A percentile compares a stretch with the other conserved stretches of the same genome.
phyloP scores from a whole-genome alignment of 2,329 filamentous ascomycete genomes.

The Phyllachora maydis region DNA sequence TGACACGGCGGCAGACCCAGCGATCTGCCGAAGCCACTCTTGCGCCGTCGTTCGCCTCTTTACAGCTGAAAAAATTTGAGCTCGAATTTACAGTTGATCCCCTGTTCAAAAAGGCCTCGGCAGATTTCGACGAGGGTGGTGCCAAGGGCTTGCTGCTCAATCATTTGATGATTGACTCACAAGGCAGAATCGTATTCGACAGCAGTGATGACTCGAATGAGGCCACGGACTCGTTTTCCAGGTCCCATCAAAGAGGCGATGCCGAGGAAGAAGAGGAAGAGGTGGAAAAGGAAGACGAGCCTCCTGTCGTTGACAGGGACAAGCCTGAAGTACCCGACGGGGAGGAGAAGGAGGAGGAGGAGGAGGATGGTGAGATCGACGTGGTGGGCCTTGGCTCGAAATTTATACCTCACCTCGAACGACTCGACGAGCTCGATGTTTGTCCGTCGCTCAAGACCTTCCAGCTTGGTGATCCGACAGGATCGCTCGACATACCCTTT shows the following conservation, averaged over 20 bases:
- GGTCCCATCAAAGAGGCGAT: constrained; percentile 15
- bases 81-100: constrained; percentile 93
- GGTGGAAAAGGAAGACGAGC: no score
- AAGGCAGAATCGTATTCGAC: constrained; percentile 91
- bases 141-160: constrained; percentile 90
- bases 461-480: constrained; percentile 70
- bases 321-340: no score
- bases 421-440: constrained; percentile 70
- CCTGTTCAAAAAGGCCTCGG: constrained; percentile 96
- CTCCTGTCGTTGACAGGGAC: constrained; percentile 59
- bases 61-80: constrained; percentile 95
- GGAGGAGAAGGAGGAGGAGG: constrained; percentile 17
- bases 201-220: constrained; percentile 84
- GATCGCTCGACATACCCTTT: constrained; percentile 77
- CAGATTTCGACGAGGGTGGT: constrained; percentile 94
- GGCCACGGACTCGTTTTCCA: constrained; percentile 17
- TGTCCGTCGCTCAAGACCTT: constrained; percentile 91
- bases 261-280: constrained; percentile 17
- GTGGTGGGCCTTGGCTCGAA: constrained; percentile 50
- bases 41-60: constrained; percentile 65
- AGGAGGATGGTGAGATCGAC: constrained; percentile 56
- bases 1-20: constrained; percentile 17
- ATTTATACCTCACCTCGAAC: constrained; percentile 68
- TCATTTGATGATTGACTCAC: constrained; percentile 83
- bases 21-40: constrained; percentile 85